Base-by-base conservation (phyloP, 208 protist genomes). In the Leishmania mexicana region DNA sequence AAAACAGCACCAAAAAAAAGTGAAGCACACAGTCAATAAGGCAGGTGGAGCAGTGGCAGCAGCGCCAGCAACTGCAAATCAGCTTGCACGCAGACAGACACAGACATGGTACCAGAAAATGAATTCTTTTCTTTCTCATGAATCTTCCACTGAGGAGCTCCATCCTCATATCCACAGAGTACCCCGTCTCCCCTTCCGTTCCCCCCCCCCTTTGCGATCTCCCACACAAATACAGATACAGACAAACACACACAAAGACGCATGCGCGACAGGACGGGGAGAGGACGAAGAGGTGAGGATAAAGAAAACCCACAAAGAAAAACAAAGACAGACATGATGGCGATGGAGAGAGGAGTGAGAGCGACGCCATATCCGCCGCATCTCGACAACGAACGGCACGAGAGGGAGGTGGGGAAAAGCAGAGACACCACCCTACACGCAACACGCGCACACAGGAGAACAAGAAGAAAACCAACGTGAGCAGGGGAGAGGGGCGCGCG, bases 221-320 rank as follows among this genome's bases (percentile, higher is more conserved):
- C 38, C 65, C n/a, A 35, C n/a, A 49, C 6, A 47, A 3, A 68
- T 19, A 68, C 62, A 74, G 68, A 15, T 7, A n/a, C 0, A 11
- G 1, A 58, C 47, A 76, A 0, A 35, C 51, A 58, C 72, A 40
- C 31, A 28, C 47, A 11, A 19, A 51, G 19, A 62, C n/a, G 1
- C 28, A 47, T 3, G 53, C 31, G 73, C 31, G 31, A 17, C 31
- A 45, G 74, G n/a, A 15, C 5, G 38, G 15, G 15, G 21, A 51
- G 24, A 10, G 49, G 7, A 19, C 0, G 31, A 81, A 75, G 47
- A 47, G n/a, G 40, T 60, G 80, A 5, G 78, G 38, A 73, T 11
- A 79, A 54, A 78, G 31, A 85, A 45, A 31, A 80, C 8, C 7
- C 73, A 75, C 81, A 76, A 74, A 58, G 79, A 76, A 78, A 85